Evolutionary conservation across 495 filamentous ascomycete genomes (phyloP).

Genomic region (Recurvomyces mirabilis): DNA sequence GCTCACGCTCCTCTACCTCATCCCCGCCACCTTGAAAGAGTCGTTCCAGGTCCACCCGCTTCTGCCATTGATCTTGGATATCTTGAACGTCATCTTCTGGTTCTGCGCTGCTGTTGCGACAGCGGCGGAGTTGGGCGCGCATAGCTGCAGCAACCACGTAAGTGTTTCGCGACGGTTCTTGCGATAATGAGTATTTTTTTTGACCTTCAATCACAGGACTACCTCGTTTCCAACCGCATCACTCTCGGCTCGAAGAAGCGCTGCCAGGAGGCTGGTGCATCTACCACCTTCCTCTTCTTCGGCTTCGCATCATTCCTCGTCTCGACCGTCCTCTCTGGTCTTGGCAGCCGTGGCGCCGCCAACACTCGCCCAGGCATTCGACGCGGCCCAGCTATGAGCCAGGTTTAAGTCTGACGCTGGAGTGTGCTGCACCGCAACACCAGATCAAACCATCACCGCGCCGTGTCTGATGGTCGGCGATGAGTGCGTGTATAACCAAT

Average conservation of each 20-base stretch:
- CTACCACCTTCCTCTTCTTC: constrained; percentile 62
- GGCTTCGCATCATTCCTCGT: constrained; percentile 49
- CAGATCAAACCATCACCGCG: no score
- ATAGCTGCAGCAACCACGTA: constrained; percentile 55
- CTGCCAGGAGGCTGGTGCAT: constrained; percentile 60
- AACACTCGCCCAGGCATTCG: constrained; percentile 28
- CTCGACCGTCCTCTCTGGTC: constrained; percentile 41
- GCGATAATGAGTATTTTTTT: no score
- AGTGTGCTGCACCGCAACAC: not conserved
- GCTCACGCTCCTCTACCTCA: constrained; percentile 51
- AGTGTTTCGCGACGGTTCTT: constrained; percentile 20
- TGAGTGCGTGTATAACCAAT: no score
- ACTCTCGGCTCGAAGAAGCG: constrained; percentile 49
- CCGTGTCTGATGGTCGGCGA: no score
- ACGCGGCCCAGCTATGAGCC: constrained; percentile 46
- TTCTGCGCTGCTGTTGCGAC: constrained; percentile 54
- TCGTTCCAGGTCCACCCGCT: constrained; percentile 42
- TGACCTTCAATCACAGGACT: constrained; percentile 40
- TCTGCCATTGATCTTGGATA: constrained; percentile 45
- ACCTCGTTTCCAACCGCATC: constrained; percentile 45
- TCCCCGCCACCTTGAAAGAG: constrained; percentile 42
- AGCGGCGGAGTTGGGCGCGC: constrained; percentile 45
- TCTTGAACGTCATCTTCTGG: constrained; percentile 53
- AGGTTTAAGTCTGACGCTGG: constrained; percentile 40
- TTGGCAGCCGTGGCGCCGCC: constrained; percentile 31